A percentile compares a stretch with the other conserved stretches of the same genome.
Evolutionary conservation across 2,329 filamentous ascomycete genomes (phyloP).

Genomic region (Curvularia eragrostidis): DNA sequence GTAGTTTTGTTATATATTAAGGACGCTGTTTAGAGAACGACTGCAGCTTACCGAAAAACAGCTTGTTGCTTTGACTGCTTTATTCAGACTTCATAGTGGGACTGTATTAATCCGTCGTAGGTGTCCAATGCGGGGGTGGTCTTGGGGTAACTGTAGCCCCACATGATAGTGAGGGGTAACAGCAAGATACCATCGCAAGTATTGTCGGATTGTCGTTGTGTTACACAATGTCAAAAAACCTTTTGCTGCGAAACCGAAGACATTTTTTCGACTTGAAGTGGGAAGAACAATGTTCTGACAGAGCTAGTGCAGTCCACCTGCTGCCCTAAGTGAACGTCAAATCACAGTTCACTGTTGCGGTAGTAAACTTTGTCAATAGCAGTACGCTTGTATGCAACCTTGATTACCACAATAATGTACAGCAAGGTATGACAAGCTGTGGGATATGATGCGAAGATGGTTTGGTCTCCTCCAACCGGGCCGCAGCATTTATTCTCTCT

Average conservation of each 20-base stretch:
- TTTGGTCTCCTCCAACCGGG: too few species aligned
- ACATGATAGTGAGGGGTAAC: constrained; percentile 11
- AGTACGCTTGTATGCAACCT: background rate
- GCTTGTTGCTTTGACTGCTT: background rate
- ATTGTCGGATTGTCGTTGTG: background rate
- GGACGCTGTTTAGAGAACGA: too few species aligned
- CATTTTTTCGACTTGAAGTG: background rate
- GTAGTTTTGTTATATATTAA: background rate
- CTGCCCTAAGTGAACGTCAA: background rate
- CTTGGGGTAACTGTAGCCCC: constrained; percentile 12
- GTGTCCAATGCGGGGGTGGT: constrained; percentile 5
- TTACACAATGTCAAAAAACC: too few species aligned
- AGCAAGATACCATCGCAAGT: background rate
- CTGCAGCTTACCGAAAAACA: background rate
- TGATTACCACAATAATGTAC: background rate
- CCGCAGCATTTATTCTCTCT: too few species aligned
- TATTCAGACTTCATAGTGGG: background rate
- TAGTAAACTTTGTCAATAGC: background rate
- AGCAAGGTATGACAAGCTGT: background rate
- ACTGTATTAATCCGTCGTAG: constrained; percentile 1
- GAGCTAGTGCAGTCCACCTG: too few species aligned
- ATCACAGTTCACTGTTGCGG: background rate
- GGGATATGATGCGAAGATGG: background rate
- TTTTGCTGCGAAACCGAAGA: background rate
- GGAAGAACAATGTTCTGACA: background rate